Evolutionary conservation across 441 rosid genomes (phyloP).

Genomic region (Populus hybrid): DNA sequence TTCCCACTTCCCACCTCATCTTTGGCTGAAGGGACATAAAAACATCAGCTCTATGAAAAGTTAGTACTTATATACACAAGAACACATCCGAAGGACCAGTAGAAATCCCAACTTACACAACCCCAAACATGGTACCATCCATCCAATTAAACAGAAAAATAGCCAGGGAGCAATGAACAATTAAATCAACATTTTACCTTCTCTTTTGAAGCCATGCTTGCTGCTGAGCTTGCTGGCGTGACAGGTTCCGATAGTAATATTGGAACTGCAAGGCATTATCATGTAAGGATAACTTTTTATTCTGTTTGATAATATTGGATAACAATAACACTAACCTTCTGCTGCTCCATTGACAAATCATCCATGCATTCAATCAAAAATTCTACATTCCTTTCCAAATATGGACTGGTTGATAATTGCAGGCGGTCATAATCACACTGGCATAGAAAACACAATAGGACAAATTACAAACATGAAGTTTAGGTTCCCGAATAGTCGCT

Average conservation of each 20-base stretch:
- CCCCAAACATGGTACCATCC: not conserved
- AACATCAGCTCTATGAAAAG: not conserved
- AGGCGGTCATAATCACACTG: conserved; percentile 92
- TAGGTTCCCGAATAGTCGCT: not conserved
- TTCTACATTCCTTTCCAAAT: conserved; percentile 84
- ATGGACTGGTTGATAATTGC: conserved; percentile 76
- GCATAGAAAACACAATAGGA: conserved; percentile 5
- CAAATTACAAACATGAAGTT: not conserved
- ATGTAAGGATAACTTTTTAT: conserved; percentile 5
- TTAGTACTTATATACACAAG: not conserved
- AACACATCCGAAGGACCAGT: not conserved
- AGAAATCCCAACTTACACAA: not conserved
- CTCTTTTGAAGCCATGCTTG: conserved; percentile 99
- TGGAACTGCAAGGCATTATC: conserved; percentile 58
- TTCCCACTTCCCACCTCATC: not conserved
- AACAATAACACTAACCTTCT: conserved; percentile 52
- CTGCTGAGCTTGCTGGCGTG: conserved; percentile 96
- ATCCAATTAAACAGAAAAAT: not conserved
- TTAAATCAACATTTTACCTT: conserved; percentile 43
- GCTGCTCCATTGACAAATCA: conserved; percentile 82
- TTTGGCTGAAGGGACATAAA: not conserved
- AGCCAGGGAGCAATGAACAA: not conserved
- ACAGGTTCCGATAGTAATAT: conserved; percentile 70
- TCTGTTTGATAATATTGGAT: not conserved
- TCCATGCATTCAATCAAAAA: conserved; percentile 97